phyloP scores from a whole-genome alignment of 129 eudicot genomes.

The Smallanthus sonchifolius region DNA sequence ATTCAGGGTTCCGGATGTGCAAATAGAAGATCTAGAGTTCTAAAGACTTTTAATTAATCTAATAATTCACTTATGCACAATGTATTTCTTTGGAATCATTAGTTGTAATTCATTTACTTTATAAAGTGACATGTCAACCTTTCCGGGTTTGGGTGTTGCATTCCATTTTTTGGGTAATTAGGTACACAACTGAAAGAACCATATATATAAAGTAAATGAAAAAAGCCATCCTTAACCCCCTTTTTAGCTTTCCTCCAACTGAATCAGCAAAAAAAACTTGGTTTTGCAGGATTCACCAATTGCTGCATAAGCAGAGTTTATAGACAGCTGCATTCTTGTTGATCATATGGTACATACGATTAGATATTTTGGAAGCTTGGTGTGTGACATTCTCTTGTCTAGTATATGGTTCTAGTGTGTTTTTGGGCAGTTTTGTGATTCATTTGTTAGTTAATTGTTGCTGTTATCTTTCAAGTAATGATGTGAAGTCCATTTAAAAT shows the following conservation, averaged over 20 bases:
- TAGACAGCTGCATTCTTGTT: slow-evolving; percentile 17
- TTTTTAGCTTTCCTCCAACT: neutral
- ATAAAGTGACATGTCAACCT: too few species aligned
- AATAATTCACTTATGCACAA: too few species aligned
- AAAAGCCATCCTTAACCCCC: neutral
- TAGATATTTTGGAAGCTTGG: slow-evolving; percentile 18
- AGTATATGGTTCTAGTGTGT: slow-evolving; percentile 26
- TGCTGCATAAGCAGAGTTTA: slow-evolving; percentile 44
- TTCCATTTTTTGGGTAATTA: neutral
- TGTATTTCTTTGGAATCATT: too few species aligned
- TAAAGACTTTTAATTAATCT: too few species aligned
- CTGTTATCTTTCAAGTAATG: slow-evolving; percentile 7
- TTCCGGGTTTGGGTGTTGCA: too few species aligned
- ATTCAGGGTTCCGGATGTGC: too few species aligned
- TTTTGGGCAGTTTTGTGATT: slow-evolving; percentile 32
- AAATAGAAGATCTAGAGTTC: too few species aligned
- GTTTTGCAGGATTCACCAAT: slow-evolving; percentile 68
- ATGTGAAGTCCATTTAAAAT: slow-evolving; percentile 11
- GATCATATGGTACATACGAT: slow-evolving; percentile 6
- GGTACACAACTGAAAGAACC: neutral
- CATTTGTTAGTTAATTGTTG: slow-evolving; percentile 35
- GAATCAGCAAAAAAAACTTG: neutral
- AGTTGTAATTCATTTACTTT: too few species aligned
- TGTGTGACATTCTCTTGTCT: slow-evolving; percentile 10
- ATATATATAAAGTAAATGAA: neutral